phyloP scores from a whole-genome alignment of 2,329 filamentous ascomycete species.

The Trichophyton schoenleinii region DNA sequence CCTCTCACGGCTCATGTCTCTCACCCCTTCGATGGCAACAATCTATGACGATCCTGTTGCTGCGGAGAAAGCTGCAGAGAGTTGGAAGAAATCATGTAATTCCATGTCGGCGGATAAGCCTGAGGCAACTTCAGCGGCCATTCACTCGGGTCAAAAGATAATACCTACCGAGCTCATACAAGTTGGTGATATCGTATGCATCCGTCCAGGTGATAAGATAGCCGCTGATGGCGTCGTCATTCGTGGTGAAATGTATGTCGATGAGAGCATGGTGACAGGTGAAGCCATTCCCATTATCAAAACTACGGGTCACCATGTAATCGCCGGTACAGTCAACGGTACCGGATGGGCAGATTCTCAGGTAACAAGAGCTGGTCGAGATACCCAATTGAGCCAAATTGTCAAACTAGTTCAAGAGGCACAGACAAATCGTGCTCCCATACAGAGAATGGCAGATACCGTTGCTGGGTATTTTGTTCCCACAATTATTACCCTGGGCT shows the following conservation, averaged over 20 bases:
- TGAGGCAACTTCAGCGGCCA: slow-evolving; percentile 10
- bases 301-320: slow-evolving; percentile 62
- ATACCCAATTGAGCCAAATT: slow-evolving; percentile 95
- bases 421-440: slow-evolving; percentile 85
- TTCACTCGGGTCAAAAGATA: slow-evolving; percentile 60
- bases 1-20: slow-evolving; percentile 83
- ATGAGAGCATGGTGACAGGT: slow-evolving; percentile 97
- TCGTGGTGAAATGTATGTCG: slow-evolving; percentile 80
- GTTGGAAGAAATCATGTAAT: slow-evolving; percentile 41
- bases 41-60: slow-evolving; percentile 94
- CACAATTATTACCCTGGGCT: slow-evolving; percentile 68
- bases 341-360: slow-evolving; percentile 83
- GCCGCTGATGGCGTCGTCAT: slow-evolving; percentile 82
- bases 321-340: slow-evolving; percentile 92
- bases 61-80: slow-evolving; percentile 76
- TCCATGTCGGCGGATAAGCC: slow-evolving; percentile 11
- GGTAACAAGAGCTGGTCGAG: slow-evolving; percentile 80
- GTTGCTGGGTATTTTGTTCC: slow-evolving; percentile 93
- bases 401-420: slow-evolving; percentile 97
- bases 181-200: slow-evolving; percentile 81
- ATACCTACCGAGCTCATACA: slow-evolving; percentile 92
- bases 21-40: slow-evolving; percentile 90
- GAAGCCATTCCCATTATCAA: slow-evolving; percentile 94
- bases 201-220: slow-evolving; percentile 91
- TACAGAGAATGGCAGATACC: slow-evolving; percentile 81